These are phyloP conservation scores for Gastrodia elata DNA, from an alignment of 106 monocot species.

Conservation along the genomic window DNA sequence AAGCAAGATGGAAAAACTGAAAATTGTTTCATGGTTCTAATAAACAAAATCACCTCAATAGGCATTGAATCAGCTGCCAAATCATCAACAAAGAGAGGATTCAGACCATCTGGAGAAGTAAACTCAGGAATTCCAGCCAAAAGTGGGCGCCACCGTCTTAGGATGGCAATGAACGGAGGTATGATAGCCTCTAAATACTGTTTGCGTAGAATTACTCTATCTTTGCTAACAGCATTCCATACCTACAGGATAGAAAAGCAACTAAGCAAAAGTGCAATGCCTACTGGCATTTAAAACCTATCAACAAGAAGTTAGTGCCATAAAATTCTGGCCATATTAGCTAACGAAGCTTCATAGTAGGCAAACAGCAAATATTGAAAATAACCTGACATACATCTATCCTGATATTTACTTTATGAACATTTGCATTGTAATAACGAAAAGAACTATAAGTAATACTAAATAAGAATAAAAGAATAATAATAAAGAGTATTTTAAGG, in stretches of 20 bases:
- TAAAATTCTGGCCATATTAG: background rate
- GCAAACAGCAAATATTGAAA: background rate
- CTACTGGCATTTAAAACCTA: background rate
- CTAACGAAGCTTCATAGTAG: background rate
- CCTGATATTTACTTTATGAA: background rate
- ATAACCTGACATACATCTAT: background rate
- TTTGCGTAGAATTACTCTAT: slow-evolving; percentile 72
- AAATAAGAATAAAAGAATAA: too few relatives aligned
- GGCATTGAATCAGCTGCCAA: slow-evolving; percentile 84
- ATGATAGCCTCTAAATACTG: slow-evolving; percentile 81
- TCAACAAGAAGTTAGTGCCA: background rate
- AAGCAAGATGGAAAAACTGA: background rate
- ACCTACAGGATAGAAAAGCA: slow-evolving; percentile 41
- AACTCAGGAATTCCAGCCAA: slow-evolving; percentile 96
- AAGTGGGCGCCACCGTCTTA: slow-evolving; percentile 91
- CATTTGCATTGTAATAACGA: background rate
- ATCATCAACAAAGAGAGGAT: slow-evolving; percentile 89
- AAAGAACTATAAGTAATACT: too few relatives aligned
- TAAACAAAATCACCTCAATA: slow-evolving; percentile 46
- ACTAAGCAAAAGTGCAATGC: background rate
- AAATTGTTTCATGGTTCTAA: background rate
- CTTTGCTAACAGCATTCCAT: slow-evolving; percentile 87
- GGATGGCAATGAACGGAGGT: slow-evolving; percentile 85
- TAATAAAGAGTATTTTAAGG: too few relatives aligned
- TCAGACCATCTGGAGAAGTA: slow-evolving; percentile 88